Conservation (phyloP, 768 basidiomycete species). For the Leccinum fibrillosum region DNA sequence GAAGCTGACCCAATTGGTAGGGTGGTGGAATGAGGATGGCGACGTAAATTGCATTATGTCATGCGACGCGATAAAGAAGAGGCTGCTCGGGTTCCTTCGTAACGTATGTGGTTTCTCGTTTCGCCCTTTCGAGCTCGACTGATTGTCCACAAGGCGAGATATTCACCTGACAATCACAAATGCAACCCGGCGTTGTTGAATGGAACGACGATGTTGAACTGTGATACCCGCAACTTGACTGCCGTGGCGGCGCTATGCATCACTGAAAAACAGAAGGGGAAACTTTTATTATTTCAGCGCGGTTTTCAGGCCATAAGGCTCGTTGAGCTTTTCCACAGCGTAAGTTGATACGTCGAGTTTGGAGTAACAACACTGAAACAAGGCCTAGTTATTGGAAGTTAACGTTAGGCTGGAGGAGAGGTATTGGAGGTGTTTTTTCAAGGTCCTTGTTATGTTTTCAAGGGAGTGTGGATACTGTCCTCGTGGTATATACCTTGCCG, state of each 20-base stretch:
- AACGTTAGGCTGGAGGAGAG: conserved; percentile 12
- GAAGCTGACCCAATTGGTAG: conserved; percentile 7
- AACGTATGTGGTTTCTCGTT: conserved; percentile 6
- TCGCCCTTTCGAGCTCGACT: not conserved
- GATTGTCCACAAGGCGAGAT: conserved; percentile 11
- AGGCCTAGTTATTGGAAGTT: conserved; percentile 21
- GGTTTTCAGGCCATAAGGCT: not conserved
- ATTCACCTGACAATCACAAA: conserved; percentile 10
- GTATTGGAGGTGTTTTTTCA: conserved; percentile 16
- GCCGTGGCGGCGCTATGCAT: conserved; percentile 12
- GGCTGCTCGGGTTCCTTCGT: conserved; percentile 14
- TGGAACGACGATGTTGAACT: conserved; percentile 8
- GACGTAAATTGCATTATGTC: conserved; percentile 12
- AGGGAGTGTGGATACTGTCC: conserved; percentile 21
- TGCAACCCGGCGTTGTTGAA: conserved; percentile 25
- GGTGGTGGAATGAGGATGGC: conserved; percentile 5
- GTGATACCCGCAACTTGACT: conserved; percentile 21
- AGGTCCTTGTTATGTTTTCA: conserved; percentile 19
- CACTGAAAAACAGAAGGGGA: conserved; percentile 2
- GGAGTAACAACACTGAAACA: not conserved
- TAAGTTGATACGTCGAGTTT: conserved; percentile 8
- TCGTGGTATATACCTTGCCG: conserved; percentile 7
- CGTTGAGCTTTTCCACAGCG: conserved; percentile 24
- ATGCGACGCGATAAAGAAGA: conserved; percentile 10
- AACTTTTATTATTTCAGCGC: conserved; percentile 1